Percentiles rank a stretch among this genome's conserved stretches.
phyloP scores from a whole-genome alignment of 2,329 filamentous ascomycete species.

The Neopestalotiopsis sp. region DNA sequence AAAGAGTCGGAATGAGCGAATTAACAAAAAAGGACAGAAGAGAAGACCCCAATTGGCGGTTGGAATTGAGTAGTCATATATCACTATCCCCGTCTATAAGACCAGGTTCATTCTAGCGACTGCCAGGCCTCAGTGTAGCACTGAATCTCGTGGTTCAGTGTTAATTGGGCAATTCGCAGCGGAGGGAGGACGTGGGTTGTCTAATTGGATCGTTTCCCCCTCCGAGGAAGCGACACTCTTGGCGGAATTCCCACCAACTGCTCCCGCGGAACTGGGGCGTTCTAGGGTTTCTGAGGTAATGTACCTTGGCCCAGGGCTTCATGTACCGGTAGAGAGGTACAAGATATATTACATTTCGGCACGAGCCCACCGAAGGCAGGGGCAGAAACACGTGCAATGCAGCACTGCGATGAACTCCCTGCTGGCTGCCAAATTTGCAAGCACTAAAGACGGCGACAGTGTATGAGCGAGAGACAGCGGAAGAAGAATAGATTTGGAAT shows the following conservation, averaged over 20 bases:
- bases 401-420: neutral
- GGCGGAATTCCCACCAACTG: neutral
- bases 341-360: too few species aligned
- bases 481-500: neutral
- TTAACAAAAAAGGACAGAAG: neutral
- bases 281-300: too few species aligned
- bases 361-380: neutral
- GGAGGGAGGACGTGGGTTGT: neutral
- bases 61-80: slow-evolving; percentile 7
- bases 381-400: slow-evolving; percentile 3
- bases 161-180: neutral
- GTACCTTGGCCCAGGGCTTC: too few species aligned
- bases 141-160: neutral
- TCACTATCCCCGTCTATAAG: slow-evolving; percentile 5
- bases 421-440: too few species aligned
- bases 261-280: too few species aligned
- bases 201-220: neutral
- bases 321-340: too few species aligned
- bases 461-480: neutral
- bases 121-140: neutral
- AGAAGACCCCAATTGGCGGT: neutral
- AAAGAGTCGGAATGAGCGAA: neutral
- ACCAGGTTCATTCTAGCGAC: neutral
- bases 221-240: neutral
- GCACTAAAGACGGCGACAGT: neutral